Percentiles rank a stretch among this genome's conserved stretches.
Conservation (phyloP, 768 basidiomycete genomes). For the Dendrothele bispora region DNA sequence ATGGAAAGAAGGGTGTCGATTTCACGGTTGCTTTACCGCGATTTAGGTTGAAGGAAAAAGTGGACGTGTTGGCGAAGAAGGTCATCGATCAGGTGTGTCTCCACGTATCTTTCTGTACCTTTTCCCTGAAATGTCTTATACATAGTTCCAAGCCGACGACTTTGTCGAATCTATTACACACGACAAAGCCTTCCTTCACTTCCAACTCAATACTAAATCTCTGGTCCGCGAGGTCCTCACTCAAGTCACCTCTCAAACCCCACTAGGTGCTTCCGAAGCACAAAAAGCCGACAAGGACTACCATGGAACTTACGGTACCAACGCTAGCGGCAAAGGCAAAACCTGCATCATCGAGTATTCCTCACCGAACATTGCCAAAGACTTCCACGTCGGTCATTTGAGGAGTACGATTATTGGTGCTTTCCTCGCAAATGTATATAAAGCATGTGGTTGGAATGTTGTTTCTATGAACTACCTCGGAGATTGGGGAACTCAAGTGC, state of each 20-base stretch:
- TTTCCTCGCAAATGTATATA: constrained; percentile 88
- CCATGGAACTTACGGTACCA: no score
- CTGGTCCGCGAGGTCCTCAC: constrained; percentile 66
- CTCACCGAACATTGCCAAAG: constrained; percentile 96
- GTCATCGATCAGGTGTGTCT: constrained; percentile 70
- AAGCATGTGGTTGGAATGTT: constrained; percentile 93
- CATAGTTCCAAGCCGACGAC: constrained; percentile 82
- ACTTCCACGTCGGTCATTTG: constrained; percentile 96
- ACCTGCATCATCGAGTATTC: constrained; percentile 89
- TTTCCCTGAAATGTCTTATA: neutral
- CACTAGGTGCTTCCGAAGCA: constrained; percentile 63
- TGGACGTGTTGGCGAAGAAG: constrained; percentile 72
- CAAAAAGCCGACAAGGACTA: constrained; percentile 58
- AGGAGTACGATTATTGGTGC: constrained; percentile 99
- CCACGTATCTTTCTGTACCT: constrained; percentile 1
- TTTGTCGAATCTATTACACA: constrained; percentile 70
- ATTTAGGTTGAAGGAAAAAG: constrained; percentile 82
- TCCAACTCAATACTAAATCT: constrained; percentile 64
- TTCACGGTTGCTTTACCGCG: constrained; percentile 91
- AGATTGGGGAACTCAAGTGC: constrained; percentile 97
- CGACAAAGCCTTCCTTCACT: constrained; percentile 83
- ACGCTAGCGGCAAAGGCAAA: constrained; percentile 76
- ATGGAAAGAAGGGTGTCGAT: constrained; percentile 92
- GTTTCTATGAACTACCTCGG: constrained; percentile 91
- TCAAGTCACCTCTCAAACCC: constrained; percentile 75